phyloP scores from a whole-genome alignment of 1,139 yeast genomes.

The Kodamaea alishanica region DNA sequence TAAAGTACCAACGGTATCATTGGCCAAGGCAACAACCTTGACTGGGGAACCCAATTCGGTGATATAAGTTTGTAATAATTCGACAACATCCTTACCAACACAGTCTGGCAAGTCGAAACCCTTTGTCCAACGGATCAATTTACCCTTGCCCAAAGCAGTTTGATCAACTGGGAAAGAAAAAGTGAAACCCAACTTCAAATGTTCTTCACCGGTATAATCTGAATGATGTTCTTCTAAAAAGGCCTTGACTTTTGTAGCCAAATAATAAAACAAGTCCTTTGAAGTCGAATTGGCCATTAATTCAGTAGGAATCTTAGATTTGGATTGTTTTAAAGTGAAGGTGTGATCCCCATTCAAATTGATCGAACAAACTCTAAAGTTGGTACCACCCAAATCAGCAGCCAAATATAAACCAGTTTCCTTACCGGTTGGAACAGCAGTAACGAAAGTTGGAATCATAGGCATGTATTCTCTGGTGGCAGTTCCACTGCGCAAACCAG shows the following conservation, averaged over 20 bases:
- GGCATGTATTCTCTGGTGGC: conserved; percentile 58
- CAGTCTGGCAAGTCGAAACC: conserved; percentile 85
- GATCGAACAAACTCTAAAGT: conserved; percentile 86
- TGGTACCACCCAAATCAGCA: conserved; percentile 86
- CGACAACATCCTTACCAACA: conserved; percentile 78
- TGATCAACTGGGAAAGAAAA: conserved; percentile 91
- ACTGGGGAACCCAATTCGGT: conserved; percentile 61
- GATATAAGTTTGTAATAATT: conserved; percentile 63
- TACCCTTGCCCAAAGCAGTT: conserved; percentile 72
- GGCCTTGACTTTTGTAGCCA: conserved; percentile 63
- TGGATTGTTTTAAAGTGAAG: conserved; percentile 65
- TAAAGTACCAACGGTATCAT: conserved; percentile 92
- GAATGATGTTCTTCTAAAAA: conserved; percentile 65
- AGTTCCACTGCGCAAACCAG: conserved; percentile 46
- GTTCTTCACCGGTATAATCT: conserved; percentile 30
- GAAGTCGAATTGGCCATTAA: conserved; percentile 55
- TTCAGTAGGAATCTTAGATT: conserved; percentile 69
- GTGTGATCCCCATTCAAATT: conserved; percentile 76
- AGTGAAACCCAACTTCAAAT: conserved; percentile 80
- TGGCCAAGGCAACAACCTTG: conserved; percentile 80
- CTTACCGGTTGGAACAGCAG: conserved; percentile 73
- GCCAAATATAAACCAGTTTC: conserved; percentile 78
- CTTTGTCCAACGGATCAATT: conserved; percentile 89
- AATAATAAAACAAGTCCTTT: conserved; percentile 61
- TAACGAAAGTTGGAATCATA: conserved; percentile 86